Conservation (phyloP, 2,329 filamentous ascomycete genomes). For the Stromatinia cepivora region DNA sequence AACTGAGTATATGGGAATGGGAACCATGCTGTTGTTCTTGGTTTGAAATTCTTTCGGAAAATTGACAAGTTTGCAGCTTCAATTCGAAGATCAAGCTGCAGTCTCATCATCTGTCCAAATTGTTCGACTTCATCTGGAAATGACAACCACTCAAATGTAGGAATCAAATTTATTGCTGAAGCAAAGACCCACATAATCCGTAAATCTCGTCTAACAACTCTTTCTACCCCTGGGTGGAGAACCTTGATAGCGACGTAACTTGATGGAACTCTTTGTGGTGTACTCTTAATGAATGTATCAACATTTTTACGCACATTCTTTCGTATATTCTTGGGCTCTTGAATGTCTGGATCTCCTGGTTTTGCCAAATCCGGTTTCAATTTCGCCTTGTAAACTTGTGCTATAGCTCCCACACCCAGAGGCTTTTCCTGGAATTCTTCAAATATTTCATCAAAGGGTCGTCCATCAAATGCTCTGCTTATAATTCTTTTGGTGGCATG, state of each 20-base stretch:
- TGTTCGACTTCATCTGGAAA: slow-evolving; percentile 91
- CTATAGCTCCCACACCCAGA: slow-evolving; percentile 91
- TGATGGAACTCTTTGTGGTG: slow-evolving; percentile 81
- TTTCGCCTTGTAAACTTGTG: slow-evolving; percentile 96
- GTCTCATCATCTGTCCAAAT: slow-evolving; percentile 97
- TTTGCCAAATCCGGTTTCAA: slow-evolving; percentile 75
- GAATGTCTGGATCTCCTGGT: slow-evolving; percentile 58
- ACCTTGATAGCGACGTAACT: slow-evolving; percentile 95
- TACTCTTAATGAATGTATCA: slow-evolving; percentile 81
- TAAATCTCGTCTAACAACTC: slow-evolving; percentile 84
- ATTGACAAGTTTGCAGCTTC: slow-evolving; percentile 86
- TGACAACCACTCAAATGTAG: slow-evolving; percentile 96
- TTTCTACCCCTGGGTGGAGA: slow-evolving; percentile 86
- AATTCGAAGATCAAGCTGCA: slow-evolving; percentile 94
- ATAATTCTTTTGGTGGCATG: slow-evolving; percentile 77
- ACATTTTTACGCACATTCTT: slow-evolving; percentile 78
- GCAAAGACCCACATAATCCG: slow-evolving; percentile 95
- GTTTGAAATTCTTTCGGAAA: slow-evolving; percentile 88
- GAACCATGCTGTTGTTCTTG: slow-evolving; percentile 92
- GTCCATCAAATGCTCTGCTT: slow-evolving; percentile 75
- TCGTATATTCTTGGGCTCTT: slow-evolving; percentile 57
- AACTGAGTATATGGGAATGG: slow-evolving; percentile 92
- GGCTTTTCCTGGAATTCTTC: slow-evolving; percentile 91
- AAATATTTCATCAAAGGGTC: slow-evolving; percentile 86
- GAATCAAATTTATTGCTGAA: slow-evolving; percentile 76